Percentiles rank a stretch among this genome's conserved stretches.
phyloP scores from a whole-genome alignment of 345 rosid species.

The Geranium rotundifolium region DNA sequence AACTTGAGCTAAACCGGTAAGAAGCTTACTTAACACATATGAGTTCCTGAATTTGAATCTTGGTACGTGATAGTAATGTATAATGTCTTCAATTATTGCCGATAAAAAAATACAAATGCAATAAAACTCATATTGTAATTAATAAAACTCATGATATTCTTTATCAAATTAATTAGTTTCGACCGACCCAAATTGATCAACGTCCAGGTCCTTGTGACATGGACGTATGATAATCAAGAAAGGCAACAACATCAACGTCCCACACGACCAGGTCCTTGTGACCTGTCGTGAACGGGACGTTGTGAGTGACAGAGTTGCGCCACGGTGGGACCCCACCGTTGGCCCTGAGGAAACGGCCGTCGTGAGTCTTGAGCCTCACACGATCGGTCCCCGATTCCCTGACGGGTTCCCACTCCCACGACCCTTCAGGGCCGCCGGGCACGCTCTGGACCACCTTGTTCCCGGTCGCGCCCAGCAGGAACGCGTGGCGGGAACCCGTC shows the following conservation, averaged over 20 bases:
- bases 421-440: conserved; percentile 10
- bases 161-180: too few species aligned
- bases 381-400: conserved; percentile 13
- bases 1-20: too few species aligned
- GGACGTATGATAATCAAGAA: too few species aligned
- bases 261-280: conserved; percentile 63
- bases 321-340: conserved; percentile 70
- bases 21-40: too few species aligned
- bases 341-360: conserved; percentile 58
- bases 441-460: conserved; percentile 23
- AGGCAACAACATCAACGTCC: conserved; percentile 63
- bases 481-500: conserved; percentile 30
- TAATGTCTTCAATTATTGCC: too few species aligned
- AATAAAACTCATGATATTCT: too few species aligned
- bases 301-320: conserved; percentile 75
- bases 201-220: too few species aligned
- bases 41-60: too few species aligned
- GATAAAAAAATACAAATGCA: too few species aligned
- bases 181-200: too few species aligned
- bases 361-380: conserved; percentile 41
- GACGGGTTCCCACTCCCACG: conserved; percentile 24
- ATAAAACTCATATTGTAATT: too few species aligned
- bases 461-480: conserved; percentile 29
- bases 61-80: too few species aligned
- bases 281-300: conserved; percentile 44